A percentile compares a stretch with the other conserved stretches of the same genome.
These are phyloP conservation scores for Atkinsonella texensis DNA, from an alignment of 2,329 filamentous ascomycete species.

Conservation along the genomic window DNA sequence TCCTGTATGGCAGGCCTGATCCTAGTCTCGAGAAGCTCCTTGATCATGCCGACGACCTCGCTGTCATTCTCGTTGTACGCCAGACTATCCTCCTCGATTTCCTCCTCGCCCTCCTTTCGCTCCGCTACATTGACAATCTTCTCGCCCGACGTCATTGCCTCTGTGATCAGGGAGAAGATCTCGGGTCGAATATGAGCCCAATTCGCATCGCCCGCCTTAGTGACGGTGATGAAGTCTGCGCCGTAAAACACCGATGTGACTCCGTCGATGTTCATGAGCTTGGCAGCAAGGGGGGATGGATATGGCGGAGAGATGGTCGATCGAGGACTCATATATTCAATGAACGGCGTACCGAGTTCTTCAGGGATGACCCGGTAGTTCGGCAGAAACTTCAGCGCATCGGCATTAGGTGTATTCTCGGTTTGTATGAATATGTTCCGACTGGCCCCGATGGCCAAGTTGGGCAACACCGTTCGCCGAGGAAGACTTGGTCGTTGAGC, in stretches of 20 bases:
- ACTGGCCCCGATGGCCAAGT: constrained; percentile 17
- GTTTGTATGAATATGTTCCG: constrained; percentile 97
- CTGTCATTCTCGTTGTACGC: constrained; percentile 82
- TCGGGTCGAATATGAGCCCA: constrained; percentile 96
- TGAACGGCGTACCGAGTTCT: constrained; percentile 58
- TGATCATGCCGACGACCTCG: constrained; percentile 96
- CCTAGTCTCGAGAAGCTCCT: constrained; percentile 88
- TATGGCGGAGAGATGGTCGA: constrained; percentile 80
- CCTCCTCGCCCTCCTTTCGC: constrained; percentile 39
- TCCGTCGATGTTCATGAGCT: constrained; percentile 86
- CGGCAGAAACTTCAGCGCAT: constrained; percentile 92
- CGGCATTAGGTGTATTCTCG: constrained; percentile 84
- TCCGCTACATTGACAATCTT: constrained; percentile 63
- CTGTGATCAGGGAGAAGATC: constrained; percentile 88
- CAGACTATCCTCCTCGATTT: constrained; percentile 51
- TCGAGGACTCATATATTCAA: constrained; percentile 85
- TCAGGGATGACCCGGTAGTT: constrained; percentile 78
- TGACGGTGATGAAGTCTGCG: constrained; percentile 91
- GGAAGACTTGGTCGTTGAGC: constrained; percentile 6
- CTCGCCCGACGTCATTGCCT: constrained; percentile 76
- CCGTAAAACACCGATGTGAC: constrained; percentile 95
- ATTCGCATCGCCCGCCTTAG: constrained; percentile 73
- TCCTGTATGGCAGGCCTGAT: constrained; percentile 95
- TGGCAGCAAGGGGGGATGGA: constrained; percentile 80
- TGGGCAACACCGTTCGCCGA: constrained; percentile 8